Percentiles rank a stretch among this genome's conserved stretches.
These are phyloP conservation scores for Yamadazyma sp. DNA, from an alignment of 1,139 yeast genomes.

Conservation along the genomic window DNA sequence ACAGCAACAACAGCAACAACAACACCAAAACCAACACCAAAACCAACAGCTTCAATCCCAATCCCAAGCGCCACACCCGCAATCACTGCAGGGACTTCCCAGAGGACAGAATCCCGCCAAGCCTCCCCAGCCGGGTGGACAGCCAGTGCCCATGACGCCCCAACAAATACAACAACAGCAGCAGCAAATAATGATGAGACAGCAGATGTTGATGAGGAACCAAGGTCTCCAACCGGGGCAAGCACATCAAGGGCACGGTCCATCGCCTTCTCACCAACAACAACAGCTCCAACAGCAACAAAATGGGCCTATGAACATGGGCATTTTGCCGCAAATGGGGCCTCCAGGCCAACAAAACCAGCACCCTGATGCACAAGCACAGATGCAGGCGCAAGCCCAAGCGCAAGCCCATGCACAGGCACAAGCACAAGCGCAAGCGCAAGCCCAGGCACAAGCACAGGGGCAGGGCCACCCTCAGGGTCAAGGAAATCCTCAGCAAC, in stretches of 20 bases:
- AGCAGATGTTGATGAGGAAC: conserved; percentile 14
- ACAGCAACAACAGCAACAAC: conserved; percentile 1
- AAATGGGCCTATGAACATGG: conserved; percentile 1
- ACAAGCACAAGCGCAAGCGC: conserved; percentile 15
- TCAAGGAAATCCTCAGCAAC: conserved; percentile 15
- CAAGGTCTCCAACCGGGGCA: conserved; percentile 14
- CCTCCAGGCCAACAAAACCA: conserved; percentile 2
- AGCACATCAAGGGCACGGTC: conserved; percentile 1
- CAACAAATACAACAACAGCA: conserved; percentile 14
- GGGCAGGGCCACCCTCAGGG: conserved; percentile 10
- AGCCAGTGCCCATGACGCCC: conserved; percentile 6
- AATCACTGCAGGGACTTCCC: conserved; percentile 1
- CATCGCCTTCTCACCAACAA: background rate
- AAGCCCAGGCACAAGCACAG: conserved; percentile 7
- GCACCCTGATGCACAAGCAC: conserved; percentile 8
- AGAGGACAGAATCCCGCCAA: conserved; percentile 4
- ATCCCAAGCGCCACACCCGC: too few relatives aligned
- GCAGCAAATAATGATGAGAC: conserved; percentile 18
- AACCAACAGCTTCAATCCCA: too few relatives aligned
- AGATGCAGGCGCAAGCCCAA: conserved; percentile 7
- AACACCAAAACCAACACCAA: background rate
- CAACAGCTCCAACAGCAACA: too few relatives aligned
- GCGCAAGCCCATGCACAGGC: conserved; percentile 7
- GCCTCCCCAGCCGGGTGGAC: conserved; percentile 2
- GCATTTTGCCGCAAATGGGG: conserved; percentile 1